Evolutionary conservation across 2,329 filamentous ascomycete genomes (phyloP).

Genomic region (Aspergillus nomiae): DNA sequence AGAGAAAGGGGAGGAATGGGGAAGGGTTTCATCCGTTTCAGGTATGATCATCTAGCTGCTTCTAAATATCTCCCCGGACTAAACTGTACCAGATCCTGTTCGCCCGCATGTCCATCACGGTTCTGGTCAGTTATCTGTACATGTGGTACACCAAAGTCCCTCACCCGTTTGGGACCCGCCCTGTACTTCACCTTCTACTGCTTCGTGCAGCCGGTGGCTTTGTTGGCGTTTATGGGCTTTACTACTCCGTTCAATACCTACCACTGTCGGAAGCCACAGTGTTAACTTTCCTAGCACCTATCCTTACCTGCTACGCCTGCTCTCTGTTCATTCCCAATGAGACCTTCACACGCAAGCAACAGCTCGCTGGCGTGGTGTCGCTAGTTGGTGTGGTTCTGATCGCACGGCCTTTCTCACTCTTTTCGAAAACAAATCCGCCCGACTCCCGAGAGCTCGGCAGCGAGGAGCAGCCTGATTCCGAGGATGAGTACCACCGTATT

Average conservation of each 20-base stretch:
- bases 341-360: conserved; percentile 75
- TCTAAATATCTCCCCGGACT: neutral
- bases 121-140: conserved; percentile 66
- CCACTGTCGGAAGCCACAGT: conserved; percentile 86
- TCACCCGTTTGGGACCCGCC: conserved; percentile 67
- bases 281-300: conserved; percentile 82
- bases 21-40: conserved; percentile 79
- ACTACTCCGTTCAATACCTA: conserved; percentile 73
- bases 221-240: conserved; percentile 80
- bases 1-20: conserved; percentile 66
- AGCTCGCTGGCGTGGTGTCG: conserved; percentile 73
- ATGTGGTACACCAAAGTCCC: conserved; percentile 72
- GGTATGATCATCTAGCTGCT: conserved; percentile 31
- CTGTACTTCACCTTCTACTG: conserved; percentile 68
- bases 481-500: conserved; percentile 65
- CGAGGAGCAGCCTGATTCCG: conserved; percentile 32
- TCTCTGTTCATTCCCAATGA: conserved; percentile 71
- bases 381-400: conserved; percentile 81
- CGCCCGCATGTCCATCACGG: conserved; percentile 74
- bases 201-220: conserved; percentile 70
- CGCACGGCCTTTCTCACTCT: conserved; percentile 61
- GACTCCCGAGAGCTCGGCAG: conserved; percentile 12
- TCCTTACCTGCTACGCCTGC: conserved; percentile 77
- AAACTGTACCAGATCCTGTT: conserved; percentile 64
- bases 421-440: conserved; percentile 7